A percentile compares a stretch with the other conserved stretches of the same genome.
These are phyloP conservation scores for Penicillium crystallinum DNA, from an alignment of 495 filamentous ascomycete genomes.

Conservation along the genomic window DNA sequence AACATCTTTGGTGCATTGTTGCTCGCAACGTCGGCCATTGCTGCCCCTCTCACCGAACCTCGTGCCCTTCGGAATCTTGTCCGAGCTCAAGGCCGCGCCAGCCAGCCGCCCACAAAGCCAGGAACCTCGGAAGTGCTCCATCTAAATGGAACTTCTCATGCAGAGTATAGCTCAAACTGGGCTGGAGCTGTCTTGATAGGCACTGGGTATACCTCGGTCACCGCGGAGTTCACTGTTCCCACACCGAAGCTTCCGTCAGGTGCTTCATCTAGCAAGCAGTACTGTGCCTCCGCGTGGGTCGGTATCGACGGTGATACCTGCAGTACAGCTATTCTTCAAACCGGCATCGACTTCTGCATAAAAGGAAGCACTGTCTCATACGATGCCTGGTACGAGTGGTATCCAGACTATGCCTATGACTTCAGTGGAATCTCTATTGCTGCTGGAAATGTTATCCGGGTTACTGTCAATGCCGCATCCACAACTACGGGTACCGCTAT, in stretches of 20 bases:
- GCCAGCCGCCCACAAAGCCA: conserved; percentile 1
- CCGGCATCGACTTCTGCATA: conserved; percentile 50
- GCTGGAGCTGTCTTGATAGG: conserved; percentile 43
- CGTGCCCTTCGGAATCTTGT: conserved; percentile 13
- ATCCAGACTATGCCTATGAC: conserved; percentile 43
- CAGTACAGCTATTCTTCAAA: conserved; percentile 45
- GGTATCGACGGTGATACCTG: conserved; percentile 50
- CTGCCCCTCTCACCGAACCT: conserved; percentile 22
- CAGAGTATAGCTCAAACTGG: conserved; percentile 45
- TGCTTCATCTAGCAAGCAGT: conserved; percentile 34
- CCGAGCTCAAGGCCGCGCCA: not conserved
- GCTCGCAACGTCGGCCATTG: conserved; percentile 20
- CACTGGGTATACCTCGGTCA: conserved; percentile 37
- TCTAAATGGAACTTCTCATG: conserved; percentile 2
- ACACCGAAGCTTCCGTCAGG: conserved; percentile 27
- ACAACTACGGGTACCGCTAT: conserved; percentile 38
- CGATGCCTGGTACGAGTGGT: conserved; percentile 56
- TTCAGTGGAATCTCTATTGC: conserved; percentile 5
- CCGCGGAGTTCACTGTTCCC: conserved; percentile 43
- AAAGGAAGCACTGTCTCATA: conserved; percentile 27
- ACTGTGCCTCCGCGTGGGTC: conserved; percentile 49
- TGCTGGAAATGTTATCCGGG: conserved; percentile 42
- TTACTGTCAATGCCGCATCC: conserved; percentile 40
- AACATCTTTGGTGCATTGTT: conserved; percentile 15
- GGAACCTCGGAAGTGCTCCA: not conserved